These are phyloP conservation scores for Trichopus zeylanicus DNA, from an alignment of 116 monocot genomes.

Conservation along the genomic window DNA sequence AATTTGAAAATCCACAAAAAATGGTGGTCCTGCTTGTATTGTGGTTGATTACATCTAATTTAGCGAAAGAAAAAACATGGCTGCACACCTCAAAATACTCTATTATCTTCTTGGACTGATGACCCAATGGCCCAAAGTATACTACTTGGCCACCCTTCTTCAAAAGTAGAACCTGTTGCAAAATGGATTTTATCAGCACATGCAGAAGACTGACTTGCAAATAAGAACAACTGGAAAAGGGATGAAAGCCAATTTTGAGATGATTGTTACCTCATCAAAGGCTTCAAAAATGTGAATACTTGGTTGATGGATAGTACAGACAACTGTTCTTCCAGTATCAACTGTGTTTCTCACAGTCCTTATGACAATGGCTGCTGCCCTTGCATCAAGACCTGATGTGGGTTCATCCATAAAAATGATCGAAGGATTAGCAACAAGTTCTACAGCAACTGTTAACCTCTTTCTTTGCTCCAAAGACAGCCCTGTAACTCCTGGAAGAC, in stretches of 20 bases:
- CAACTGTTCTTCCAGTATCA: constrained; percentile 52
- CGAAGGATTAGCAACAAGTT: constrained; percentile 59
- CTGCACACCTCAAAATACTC: constrained; percentile 65
- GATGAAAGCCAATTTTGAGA: not conserved
- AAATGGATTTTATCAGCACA: not conserved
- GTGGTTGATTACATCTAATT: not conserved
- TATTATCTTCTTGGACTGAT: constrained; percentile 41
- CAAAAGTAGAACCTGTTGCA: constrained; percentile 43
- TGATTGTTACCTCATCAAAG: constrained; percentile 40
- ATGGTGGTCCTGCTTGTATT: not conserved
- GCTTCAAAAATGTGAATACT: constrained; percentile 62
- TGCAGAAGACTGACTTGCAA: not conserved
- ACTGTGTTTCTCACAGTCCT: constrained; percentile 57
- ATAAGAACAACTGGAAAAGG: too few relatives aligned
- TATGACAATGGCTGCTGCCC: constrained; percentile 53
- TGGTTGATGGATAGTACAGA: constrained; percentile 59
- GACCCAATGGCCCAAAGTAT: constrained; percentile 60
- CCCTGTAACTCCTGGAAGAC: constrained; percentile 45
- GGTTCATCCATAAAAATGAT: constrained; percentile 65
- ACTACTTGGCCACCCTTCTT: constrained; percentile 78
- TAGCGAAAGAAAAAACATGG: not conserved
- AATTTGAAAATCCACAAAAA: too few relatives aligned
- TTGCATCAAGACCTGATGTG: constrained; percentile 48
- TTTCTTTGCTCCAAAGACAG: constrained; percentile 60
- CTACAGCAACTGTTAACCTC: constrained; percentile 48